Evolutionary conservation across 2,329 filamentous ascomycete species (phyloP), one percentile per base, ranked within the genome.

Genomic region (Curvularia sp.): DNA sequence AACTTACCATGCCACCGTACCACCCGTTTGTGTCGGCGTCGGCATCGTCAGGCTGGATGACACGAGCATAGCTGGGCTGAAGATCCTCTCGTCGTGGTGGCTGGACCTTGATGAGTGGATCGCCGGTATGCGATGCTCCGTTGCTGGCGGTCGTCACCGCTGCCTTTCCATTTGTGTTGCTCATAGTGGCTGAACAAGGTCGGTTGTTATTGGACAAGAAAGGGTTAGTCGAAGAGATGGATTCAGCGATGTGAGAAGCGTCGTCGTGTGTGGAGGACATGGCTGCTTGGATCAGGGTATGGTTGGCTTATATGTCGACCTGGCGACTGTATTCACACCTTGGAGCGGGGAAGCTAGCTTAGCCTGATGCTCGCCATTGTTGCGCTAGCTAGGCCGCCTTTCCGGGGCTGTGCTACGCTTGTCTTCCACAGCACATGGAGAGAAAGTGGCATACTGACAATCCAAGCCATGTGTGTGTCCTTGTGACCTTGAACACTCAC

Each of bases 21-120:
- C 93, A 97, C 73, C 92, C 91, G 76, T 93, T 87, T 49, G 86
- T 84, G 63, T 86, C 86, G 30, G 86, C 86, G 65, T 95, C 88
- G 51, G 87, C 84, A 65, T 83, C 85, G 56, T 87, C 84, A 27
- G 85, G 82, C 66, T 85, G 82, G 64, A 91, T 83, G 47, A 82
- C 80, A 62, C 87, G 83, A 6, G 92, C 92, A 77, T 95, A 95
- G 73, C 86, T 91, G 56, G 88, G 88, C 80, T 97, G 93, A 10
- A 98, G 84, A 73, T 97, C 94, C 67, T 93, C 91, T 69, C 88
- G 84, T 59, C 87, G 86, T 15, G 94, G 92, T 21, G 92, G 93
- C 73, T 93, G 86, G 47, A 97, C 93, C 55, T 82, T 81, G 65
- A 83, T 74, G 49, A 83, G 68, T 9, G 76, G 74, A 12, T 74